Percentiles rank a stretch among this genome's conserved stretches.
phyloP scores from a whole-genome alignment of 306 rosid species.

The Medicago arabica region DNA sequence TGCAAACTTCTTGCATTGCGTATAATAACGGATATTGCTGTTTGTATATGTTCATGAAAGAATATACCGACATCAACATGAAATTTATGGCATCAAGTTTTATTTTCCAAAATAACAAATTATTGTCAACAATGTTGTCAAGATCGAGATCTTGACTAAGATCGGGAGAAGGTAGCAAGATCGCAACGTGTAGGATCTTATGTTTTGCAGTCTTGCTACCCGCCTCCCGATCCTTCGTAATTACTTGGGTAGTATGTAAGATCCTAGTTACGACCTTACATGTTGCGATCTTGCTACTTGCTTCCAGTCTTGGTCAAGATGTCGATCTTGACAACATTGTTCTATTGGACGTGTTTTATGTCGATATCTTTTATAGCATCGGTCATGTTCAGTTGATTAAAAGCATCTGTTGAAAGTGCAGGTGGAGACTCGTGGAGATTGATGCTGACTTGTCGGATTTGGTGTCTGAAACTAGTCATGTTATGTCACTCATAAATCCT shows the following conservation, averaged over 20 bases:
- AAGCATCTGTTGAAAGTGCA: constrained; percentile 40
- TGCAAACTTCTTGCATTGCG: neutral
- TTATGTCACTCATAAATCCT: constrained; percentile 89
- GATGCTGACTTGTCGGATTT: constrained; percentile 78
- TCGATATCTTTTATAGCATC: neutral
- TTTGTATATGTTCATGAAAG: neutral
- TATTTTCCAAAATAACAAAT: neutral
- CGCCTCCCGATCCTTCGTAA: neutral
- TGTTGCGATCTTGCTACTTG: no score
- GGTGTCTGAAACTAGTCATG: constrained; percentile 73
- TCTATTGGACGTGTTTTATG: neutral
- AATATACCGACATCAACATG: neutral
- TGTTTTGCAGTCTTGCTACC: neutral
- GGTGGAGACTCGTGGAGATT: constrained; percentile 90
- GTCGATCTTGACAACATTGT: neutral
- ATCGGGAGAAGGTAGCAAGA: no score
- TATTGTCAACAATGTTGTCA: neutral
- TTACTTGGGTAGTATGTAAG: neutral
- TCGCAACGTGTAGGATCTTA: neutral
- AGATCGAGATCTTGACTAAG: no score
- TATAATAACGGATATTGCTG: neutral
- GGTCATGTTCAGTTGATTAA: neutral
- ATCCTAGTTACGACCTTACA: neutral
- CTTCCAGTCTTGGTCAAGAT: neutral
- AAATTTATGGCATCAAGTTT: neutral